phyloP scores from a whole-genome alignment of 106 monocot species.

The Ottelia alismoides region DNA sequence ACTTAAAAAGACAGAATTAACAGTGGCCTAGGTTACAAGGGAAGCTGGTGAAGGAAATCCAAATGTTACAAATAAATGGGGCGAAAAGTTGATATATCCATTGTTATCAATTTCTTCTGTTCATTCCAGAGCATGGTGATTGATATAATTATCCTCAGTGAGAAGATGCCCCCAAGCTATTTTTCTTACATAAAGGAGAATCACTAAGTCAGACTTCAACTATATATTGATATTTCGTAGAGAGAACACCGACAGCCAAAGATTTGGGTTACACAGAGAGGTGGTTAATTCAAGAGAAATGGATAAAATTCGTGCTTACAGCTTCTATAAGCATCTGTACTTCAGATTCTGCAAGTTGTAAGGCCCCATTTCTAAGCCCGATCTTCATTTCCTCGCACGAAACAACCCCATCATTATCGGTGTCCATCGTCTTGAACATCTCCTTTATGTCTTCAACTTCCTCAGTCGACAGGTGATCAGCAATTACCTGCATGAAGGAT shows the following conservation, averaged over 20 bases:
- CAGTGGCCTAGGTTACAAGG: too few species aligned
- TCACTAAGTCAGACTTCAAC: neutral
- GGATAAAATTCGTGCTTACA: constrained; percentile 10
- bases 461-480: constrained; percentile 33
- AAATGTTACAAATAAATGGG: too few species aligned
- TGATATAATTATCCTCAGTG: neutral
- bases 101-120: too few species aligned
- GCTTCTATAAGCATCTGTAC: constrained; percentile 41
- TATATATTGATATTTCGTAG: neutral
- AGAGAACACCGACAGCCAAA: too few species aligned
- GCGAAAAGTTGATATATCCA: too few species aligned
- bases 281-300: neutral
- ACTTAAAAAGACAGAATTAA: too few species aligned
- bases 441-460: constrained; percentile 44
- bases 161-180: neutral
- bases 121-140: neutral
- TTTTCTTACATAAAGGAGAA: neutral
- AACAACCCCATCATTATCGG: constrained; percentile 36
- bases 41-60: too few species aligned
- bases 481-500: constrained; percentile 21
- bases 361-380: constrained; percentile 21
- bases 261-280: too few species aligned
- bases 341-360: constrained; percentile 34
- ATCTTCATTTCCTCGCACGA: constrained; percentile 27
- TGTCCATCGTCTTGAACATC: constrained; percentile 35